Evolutionary conservation across 495 filamentous ascomycete species (phyloP).

Genomic region (Penicillium mononematosum): DNA sequence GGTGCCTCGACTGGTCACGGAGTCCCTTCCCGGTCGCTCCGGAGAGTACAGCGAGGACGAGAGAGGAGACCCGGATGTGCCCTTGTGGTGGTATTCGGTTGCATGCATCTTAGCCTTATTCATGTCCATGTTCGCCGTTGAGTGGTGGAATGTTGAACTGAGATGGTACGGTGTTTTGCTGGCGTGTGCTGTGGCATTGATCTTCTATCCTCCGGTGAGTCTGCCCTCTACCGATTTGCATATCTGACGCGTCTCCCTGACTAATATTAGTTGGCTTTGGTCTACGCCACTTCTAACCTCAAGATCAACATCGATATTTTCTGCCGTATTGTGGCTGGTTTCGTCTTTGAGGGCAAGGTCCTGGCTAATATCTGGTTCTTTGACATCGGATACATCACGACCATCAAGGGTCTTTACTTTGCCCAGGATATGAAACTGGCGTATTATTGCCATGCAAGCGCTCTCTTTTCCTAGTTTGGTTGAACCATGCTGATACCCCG

Average conservation of each 20-base stretch:
- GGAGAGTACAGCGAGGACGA: slow-evolving; percentile 52
- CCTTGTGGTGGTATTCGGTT: slow-evolving; percentile 71
- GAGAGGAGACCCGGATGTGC: slow-evolving; percentile 63
- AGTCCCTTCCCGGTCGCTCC: slow-evolving; percentile 25
- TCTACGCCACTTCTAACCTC: slow-evolving; percentile 84
- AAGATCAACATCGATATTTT: slow-evolving; percentile 74
- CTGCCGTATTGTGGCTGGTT: slow-evolving; percentile 78
- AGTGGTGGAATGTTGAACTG: slow-evolving; percentile 75
- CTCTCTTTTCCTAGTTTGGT: neutral
- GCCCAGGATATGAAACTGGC: slow-evolving; percentile 82
- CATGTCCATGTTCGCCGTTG: slow-evolving; percentile 77
- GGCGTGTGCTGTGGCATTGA: slow-evolving; percentile 66
- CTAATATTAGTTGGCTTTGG: slow-evolving; percentile 74
- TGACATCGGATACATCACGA: slow-evolving; percentile 69
- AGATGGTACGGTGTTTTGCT: slow-evolving; percentile 62
- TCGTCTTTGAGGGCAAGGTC: slow-evolving; percentile 73
- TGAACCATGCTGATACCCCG: neutral
- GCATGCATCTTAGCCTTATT: slow-evolving; percentile 68
- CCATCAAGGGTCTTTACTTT: slow-evolving; percentile 82
- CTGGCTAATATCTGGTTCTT: slow-evolving; percentile 88
- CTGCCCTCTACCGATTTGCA: slow-evolving; percentile 34
- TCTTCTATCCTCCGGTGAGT: slow-evolving; percentile 41
- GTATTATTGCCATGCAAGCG: slow-evolving; percentile 71
- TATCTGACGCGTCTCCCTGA: slow-evolving; percentile 59
- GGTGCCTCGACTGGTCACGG: slow-evolving; percentile 9